Base-by-base conservation (phyloP, 2,329 filamentous ascomycete genomes). In the Scorias spongiosa region DNA sequence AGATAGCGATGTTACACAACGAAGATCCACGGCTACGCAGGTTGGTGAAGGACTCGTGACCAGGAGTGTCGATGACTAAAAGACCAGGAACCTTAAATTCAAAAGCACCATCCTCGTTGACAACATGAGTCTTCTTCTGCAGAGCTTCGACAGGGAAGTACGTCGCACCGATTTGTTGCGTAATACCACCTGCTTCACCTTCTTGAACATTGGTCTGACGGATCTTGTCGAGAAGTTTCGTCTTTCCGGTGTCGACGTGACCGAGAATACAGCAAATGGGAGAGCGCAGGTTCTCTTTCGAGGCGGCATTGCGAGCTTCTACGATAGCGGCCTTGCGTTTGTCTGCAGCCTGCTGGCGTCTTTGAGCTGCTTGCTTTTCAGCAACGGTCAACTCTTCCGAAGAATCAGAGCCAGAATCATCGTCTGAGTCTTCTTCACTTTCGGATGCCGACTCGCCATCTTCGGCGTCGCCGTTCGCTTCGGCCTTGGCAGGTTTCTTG, bases 1-100 rank as follows among this genome's bases (percentile, higher is more conserved):
- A 71, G 62, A 98, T 98, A 56, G 91, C 91, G 67, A 98, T 98
- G 71, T 98, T 98, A 67, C 93, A 98, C 46, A 98, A 84, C 11
- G 88, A 96, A 36, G 91, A 96, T 68, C 91, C 91, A 68, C 93
- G 80, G 53, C 89, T 95, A 59, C 93, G 84, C 52, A 98, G 69
- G 68, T 98, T 98, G 50, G 89, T 94, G 78, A 98, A 98, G 58
- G 91, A 98, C 78, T 98, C 91, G 87, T 98, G 91, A 70, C 91
- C 91, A 58, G 91, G 93, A 1, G 91, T 98, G 67, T 98, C 91
- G 59, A 98, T 98, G 58, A 98, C 80, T 52, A 98, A 70, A 44
- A 98, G 77, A 75, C 91, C 91, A 39, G 91, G 93, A 17, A 98
- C 85, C 70, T 95, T 98, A 76, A 95, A 93, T 49, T 95, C 84